Percentiles rank a stretch among this genome's conserved stretches.
Evolutionary conservation across 208 protist genomes (phyloP).

Genomic region (Trypanosoma brucei): DNA sequence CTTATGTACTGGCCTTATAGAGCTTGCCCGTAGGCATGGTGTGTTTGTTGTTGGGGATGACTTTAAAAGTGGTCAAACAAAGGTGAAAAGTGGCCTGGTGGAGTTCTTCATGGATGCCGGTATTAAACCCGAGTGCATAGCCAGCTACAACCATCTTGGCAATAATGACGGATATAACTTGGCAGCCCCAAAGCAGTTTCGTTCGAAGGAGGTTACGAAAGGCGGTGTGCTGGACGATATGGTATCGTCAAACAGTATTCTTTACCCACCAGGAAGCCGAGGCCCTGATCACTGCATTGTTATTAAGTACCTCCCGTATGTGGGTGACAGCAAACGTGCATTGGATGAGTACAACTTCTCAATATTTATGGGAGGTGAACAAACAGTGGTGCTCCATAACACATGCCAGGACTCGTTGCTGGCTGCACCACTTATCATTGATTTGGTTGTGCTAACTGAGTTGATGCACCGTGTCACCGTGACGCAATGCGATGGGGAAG

Average conservation of each 20-base stretch:
- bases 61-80: conserved; percentile 99
- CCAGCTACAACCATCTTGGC: conserved; percentile 95
- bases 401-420: conserved; percentile 99
- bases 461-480: conserved; percentile 91
- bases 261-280: conserved; percentile 86
- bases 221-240: conserved; percentile 99
- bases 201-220: conserved; percentile 99
- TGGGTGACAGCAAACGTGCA: conserved; percentile 97
- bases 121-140: conserved; percentile 82
- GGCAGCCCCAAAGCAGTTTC: conserved; percentile 92
- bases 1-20: conserved; percentile 94
- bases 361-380: conserved; percentile 98
- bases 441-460: conserved; percentile 96
- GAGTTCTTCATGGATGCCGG: conserved; percentile 97
- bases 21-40: conserved; percentile 85
- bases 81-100: conserved; percentile 98
- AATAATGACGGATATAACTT: conserved; percentile 99
- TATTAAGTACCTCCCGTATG: conserved; percentile 99
- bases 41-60: conserved; percentile 97
- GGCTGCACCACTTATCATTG: conserved; percentile 97
- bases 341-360: conserved; percentile 98
- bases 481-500: conserved; percentile 13
- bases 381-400: conserved; percentile 96
- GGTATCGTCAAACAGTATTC: conserved; percentile 94
- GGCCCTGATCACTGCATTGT: conserved; percentile 98